Evolutionary conservation across 805 yeast species (phyloP).

Genomic region (Candida golubevii): DNA sequence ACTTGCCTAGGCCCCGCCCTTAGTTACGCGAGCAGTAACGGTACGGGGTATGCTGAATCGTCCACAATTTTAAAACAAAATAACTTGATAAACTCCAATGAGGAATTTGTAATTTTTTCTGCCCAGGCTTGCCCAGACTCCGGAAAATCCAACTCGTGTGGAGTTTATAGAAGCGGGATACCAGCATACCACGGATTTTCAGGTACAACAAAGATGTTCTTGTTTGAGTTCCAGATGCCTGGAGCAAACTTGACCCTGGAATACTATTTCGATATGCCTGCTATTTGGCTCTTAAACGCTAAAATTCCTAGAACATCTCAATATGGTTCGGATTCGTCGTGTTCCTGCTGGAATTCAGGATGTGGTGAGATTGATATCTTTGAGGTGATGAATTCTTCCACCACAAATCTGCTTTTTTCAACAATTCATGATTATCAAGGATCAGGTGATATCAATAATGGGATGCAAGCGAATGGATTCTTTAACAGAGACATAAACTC

Average conservation of each 20-base stretch:
- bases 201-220: conserved; percentile 65
- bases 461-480: conserved; percentile 55
- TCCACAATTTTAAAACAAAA: conserved; percentile 48
- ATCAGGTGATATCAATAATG: conserved; percentile 55
- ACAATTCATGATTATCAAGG: conserved; percentile 79
- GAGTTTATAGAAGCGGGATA: conserved; percentile 69
- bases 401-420: conserved; percentile 51
- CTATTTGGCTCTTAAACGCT: conserved; percentile 72
- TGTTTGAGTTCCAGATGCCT: conserved; percentile 69
- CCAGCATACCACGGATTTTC: conserved; percentile 71
- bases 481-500: conserved; percentile 48
- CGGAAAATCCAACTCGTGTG: conserved; percentile 57
- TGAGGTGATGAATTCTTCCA: conserved; percentile 65
- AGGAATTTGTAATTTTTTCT: conserved; percentile 59
- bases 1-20: conserved; percentile 67
- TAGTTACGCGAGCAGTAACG: conserved; percentile 57
- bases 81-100: conserved; percentile 50
- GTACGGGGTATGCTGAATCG: conserved; percentile 41
- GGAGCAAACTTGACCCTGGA: conserved; percentile 37
- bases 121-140: conserved; percentile 53
- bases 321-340: conserved; percentile 54
- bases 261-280: conserved; percentile 58
- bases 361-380: conserved; percentile 79
- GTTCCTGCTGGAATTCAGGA: conserved; percentile 75
- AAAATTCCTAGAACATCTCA: conserved; percentile 73